A percentile compares a stretch with the other conserved stretches of the same genome.
These are phyloP conservation scores for Entomortierella parvispora DNA, from an alignment of 192 early-diverging fungal genomes.

Conservation along the genomic window DNA sequence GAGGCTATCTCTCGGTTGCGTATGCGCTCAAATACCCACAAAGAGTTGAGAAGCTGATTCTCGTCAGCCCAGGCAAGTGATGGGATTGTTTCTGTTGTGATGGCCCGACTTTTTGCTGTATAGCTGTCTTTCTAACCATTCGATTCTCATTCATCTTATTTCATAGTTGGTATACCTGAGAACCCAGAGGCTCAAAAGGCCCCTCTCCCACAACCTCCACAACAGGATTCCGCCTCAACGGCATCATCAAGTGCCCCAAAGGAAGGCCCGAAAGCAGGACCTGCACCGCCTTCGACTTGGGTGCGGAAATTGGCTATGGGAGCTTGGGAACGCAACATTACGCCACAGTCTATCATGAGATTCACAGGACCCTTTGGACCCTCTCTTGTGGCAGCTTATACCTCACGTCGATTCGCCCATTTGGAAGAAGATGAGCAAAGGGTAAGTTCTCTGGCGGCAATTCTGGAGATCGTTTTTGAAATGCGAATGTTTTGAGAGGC, in stretches of 20 bases:
- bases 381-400: conserved; percentile 65
- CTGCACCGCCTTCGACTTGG: conserved; percentile 11
- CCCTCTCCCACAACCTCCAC: conserved; percentile 39
- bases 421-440: conserved; percentile 71
- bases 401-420: conserved; percentile 69
- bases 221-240: conserved; percentile 6
- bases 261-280: not conserved
- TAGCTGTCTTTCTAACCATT: not conserved
- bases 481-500: too few relatives aligned
- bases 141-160: not conserved
- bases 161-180: conserved; percentile 70
- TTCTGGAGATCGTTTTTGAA: not conserved
- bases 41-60: conserved; percentile 85
- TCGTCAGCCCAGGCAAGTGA: conserved; percentile 81
- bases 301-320: conserved; percentile 56
- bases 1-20: conserved; percentile 85
- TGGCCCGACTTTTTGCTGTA: not conserved
- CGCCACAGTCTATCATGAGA: conserved; percentile 85
- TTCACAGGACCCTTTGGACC: conserved; percentile 82
- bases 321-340: conserved; percentile 82
- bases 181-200: conserved; percentile 52
- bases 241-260: conserved; percentile 2
- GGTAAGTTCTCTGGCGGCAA: not conserved
- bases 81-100: not conserved
- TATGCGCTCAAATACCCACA: conserved; percentile 92